Evolutionary conservation across 106 monocot genomes (phyloP).

Genomic region (Cymbidium sinense): DNA sequence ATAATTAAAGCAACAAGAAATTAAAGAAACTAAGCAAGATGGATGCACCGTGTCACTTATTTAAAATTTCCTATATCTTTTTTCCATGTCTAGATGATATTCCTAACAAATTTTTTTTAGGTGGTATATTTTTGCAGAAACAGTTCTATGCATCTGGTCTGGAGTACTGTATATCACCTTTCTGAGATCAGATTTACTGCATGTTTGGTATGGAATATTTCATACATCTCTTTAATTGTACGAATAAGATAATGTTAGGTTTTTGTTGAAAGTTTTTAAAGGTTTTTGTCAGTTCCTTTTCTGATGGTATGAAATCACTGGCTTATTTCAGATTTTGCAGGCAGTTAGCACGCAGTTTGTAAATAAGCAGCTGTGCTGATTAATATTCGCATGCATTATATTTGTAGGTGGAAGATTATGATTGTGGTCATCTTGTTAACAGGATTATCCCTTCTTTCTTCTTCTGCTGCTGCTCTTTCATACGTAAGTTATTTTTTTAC

Average conservation of each 20-base stretch:
- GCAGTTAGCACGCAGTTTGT: not conserved
- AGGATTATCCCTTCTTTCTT: constrained; percentile 59
- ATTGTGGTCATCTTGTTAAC: constrained; percentile 36
- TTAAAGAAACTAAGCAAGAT: too few relatives aligned
- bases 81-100: constrained; percentile 3
- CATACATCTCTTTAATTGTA: not conserved
- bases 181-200: constrained; percentile 24
- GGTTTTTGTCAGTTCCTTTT: not conserved
- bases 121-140: constrained; percentile 94
- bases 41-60: too few relatives aligned
- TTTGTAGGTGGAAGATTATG: constrained; percentile 70
- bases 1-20: too few relatives aligned
- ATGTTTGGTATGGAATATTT: constrained; percentile 49
- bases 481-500: constrained; percentile 33
- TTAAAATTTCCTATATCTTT: not conserved
- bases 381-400: constrained; percentile 1
- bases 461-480: constrained; percentile 74
- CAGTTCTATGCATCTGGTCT: constrained; percentile 72
- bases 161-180: constrained; percentile 53
- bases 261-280: not conserved
- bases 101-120: constrained; percentile 27
- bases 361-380: not conserved
- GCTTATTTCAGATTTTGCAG: not conserved
- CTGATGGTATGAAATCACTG: not conserved
- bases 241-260: not conserved